Evolutionary conservation across 2,329 filamentous ascomycete genomes (phyloP), one percentile per base, ranked within the genome.

Genomic region (Ophiocordyceps unilateralis): DNA sequence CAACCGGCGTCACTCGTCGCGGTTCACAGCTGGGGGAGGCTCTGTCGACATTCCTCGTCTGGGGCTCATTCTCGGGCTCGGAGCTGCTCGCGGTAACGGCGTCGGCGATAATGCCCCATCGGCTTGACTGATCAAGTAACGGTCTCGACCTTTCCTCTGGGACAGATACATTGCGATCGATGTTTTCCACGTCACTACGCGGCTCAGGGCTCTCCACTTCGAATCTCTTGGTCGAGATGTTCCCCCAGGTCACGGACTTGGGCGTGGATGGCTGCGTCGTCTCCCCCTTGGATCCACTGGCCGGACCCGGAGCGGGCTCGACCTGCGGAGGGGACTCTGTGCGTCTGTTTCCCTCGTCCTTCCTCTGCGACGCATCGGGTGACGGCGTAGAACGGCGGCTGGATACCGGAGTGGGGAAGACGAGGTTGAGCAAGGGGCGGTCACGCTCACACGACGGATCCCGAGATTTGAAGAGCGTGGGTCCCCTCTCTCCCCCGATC

Each of bases 221-320:
- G 47, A 76, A 81, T 46, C 74, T 71, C 54, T 79, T 75, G 4
- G 71, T 79, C 52, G 77, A 67, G 48, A 78, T 78, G 46, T 77
- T 65, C 11, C 75, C 78, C 77, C 76, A 81, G 12, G 68, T 76
- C 5, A 81, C 77, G 37, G 62, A 68, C 50, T 78, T 79, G 7
- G 72, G 65, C 7, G 62, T 61, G 26, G 66, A 62, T 2, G 49
- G 44, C 11, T 64, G 58, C 11, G 67, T 53, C 30, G 64, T 53
- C 42, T 72, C 67, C 11, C 63, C 64, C 39, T 58, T 61, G 20
- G 66, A 54, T 32, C 53, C 62, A 42, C 64, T 55, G 7, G 61
- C 54, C 37, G 66, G 55, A 43, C 65, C 61, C 24, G 63, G 43
- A 12, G 50, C 44, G 49, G 54, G 43, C 17, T 48, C 51, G 30